These are phyloP conservation scores for Komagataella pastoris DNA, from an alignment of 805 yeast genomes.

Conservation along the genomic window DNA sequence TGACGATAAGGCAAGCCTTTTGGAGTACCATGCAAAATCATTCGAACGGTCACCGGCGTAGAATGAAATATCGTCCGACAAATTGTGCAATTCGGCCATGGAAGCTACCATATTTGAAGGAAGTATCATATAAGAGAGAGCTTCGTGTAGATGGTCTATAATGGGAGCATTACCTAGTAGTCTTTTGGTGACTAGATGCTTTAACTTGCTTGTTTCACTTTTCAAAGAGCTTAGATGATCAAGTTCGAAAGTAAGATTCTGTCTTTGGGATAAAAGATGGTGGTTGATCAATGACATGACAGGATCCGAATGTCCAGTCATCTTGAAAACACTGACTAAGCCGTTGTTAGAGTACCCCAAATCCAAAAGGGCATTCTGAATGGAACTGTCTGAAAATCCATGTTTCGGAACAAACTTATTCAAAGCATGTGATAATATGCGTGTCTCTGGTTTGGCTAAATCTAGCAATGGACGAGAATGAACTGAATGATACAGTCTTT, in stretches of 20 bases:
- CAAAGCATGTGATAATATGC: constrained; percentile 19
- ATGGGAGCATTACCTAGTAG: constrained; percentile 37
- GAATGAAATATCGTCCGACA: constrained; percentile 75
- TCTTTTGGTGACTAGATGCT: constrained; percentile 26
- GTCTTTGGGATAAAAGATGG: background rate
- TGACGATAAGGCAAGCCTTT: constrained; percentile 56
- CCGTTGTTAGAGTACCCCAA: constrained; percentile 26
- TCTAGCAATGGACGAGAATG: constrained; percentile 22
- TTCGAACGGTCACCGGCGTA: constrained; percentile 68
- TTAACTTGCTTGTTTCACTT: constrained; percentile 11
- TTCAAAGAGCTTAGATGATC: background rate
- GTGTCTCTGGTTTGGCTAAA: constrained; percentile 21
- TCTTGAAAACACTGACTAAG: constrained; percentile 24
- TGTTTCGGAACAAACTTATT: constrained; percentile 23
- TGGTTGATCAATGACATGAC: constrained; percentile 2
- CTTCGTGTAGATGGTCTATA: constrained; percentile 27
- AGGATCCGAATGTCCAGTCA: constrained; percentile 7
- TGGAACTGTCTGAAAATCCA: constrained; percentile 29
- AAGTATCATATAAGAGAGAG: constrained; percentile 45
- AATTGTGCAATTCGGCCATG: constrained; percentile 52
- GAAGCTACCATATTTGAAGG: constrained; percentile 51
- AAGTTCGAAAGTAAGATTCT: background rate
- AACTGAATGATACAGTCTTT: constrained; percentile 23
- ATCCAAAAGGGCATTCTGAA: constrained; percentile 28
- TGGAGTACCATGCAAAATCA: constrained; percentile 90